A percentile compares a stretch with the other conserved stretches of the same genome.
Conservation (phyloP, 2,329 filamentous ascomycete genomes). For the Epichloe coenophiala region DNA sequence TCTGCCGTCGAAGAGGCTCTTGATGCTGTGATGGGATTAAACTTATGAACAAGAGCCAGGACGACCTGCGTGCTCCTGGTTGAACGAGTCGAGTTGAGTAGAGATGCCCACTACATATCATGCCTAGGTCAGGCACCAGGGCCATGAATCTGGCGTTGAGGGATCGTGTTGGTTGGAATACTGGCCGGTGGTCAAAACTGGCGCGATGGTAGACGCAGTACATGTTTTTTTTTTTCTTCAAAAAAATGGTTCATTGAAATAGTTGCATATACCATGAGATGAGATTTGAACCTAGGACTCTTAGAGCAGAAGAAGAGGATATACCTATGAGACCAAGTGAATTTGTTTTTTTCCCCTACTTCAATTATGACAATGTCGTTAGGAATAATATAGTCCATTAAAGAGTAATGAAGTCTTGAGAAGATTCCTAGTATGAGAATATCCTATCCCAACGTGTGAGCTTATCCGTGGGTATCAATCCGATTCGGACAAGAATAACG, state of each 20-base stretch:
- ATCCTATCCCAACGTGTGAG: too few species aligned
- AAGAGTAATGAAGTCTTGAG: too few species aligned
- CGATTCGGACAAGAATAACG: too few species aligned
- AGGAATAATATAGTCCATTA: too few species aligned
- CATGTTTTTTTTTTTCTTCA: not conserved
- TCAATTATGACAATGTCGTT: too few species aligned
- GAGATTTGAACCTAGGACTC: not conserved
- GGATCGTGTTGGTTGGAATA: not conserved
- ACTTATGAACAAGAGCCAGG: not conserved
- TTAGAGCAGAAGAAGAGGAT: not conserved
- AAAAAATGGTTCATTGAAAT: not conserved
- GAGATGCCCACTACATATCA: not conserved
- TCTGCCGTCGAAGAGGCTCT: constrained; percentile 46
- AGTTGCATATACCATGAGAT: not conserved
- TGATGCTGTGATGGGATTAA: constrained; percentile 42
- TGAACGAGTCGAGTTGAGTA: not conserved
- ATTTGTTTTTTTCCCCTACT: too few species aligned
- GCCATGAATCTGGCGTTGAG: not conserved
- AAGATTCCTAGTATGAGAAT: too few species aligned
- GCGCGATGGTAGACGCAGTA: not conserved
- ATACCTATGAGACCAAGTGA: too few species aligned
- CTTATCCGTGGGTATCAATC: too few species aligned
- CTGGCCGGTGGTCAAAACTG: not conserved
- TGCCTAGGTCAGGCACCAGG: not conserved
- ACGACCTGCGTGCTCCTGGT: not conserved